Evolutionary conservation across 306 rosid species (phyloP).

Genomic region (Biancaea sappan): DNA sequence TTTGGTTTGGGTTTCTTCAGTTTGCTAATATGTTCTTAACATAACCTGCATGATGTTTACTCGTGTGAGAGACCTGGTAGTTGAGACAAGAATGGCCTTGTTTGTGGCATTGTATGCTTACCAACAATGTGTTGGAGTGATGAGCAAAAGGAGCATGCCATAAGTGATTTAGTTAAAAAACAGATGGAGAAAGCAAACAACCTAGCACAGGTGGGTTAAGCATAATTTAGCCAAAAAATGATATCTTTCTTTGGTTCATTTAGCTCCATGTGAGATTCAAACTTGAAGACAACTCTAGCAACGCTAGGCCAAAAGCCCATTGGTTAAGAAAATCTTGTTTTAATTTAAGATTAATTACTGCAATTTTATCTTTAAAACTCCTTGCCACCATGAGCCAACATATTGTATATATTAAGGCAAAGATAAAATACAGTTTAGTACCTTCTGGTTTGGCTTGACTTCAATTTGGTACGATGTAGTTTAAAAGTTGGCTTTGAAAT

Average conservation of each 20-base stretch:
- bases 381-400: background rate
- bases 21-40: background rate
- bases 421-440: too few relatives aligned
- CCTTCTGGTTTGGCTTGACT: too few relatives aligned
- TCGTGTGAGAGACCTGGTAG: background rate
- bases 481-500: too few relatives aligned
- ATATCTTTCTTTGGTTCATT: too few relatives aligned
- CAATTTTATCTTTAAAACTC: background rate
- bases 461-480: too few relatives aligned
- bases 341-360: background rate
- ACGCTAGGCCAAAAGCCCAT: background rate
- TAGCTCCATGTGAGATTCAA: too few relatives aligned
- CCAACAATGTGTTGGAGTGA: background rate
- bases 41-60: background rate
- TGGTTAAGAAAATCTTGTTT: background rate
- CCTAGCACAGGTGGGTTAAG: background rate
- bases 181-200: background rate
- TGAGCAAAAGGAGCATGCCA: background rate
- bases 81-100: background rate
- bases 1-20: background rate
- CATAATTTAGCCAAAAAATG: too few relatives aligned
- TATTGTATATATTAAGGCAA: background rate
- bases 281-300: background rate
- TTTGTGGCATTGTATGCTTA: background rate
- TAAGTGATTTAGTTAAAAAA: background rate